These are phyloP conservation scores for Adansonia grandidieri DNA, from an alignment of 441 rosid species.

Conservation along the genomic window DNA sequence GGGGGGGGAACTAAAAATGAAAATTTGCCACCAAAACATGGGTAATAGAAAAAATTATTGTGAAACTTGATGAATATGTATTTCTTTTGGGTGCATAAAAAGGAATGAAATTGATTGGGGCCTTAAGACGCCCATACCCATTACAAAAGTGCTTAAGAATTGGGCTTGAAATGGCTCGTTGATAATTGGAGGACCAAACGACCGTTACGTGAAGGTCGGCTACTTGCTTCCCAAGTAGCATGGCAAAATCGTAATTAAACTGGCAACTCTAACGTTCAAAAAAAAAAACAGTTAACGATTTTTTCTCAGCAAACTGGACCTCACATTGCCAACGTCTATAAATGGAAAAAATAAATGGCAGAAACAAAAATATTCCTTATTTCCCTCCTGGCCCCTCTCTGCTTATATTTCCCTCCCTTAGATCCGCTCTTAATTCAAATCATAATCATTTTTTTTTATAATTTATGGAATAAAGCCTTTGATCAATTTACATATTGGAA, in stretches of 20 bases:
- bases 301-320: neutral
- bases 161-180: too few relatives aligned
- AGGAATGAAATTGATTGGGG: too few relatives aligned
- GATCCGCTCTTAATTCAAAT: conserved; percentile 12
- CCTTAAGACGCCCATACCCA: too few relatives aligned
- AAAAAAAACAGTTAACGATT: neutral
- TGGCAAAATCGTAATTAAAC: neutral
- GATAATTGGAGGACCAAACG: too few relatives aligned
- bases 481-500: conserved; percentile 13
- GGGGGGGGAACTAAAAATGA: too few relatives aligned
- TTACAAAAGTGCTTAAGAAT: too few relatives aligned
- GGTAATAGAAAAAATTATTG: too few relatives aligned
- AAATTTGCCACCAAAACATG: too few relatives aligned
- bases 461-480: neutral
- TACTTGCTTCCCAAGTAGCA: too few relatives aligned
- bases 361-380: neutral
- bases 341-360: neutral
- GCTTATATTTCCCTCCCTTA: conserved; percentile 6
- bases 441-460: neutral
- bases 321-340: neutral
- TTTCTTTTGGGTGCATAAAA: too few relatives aligned
- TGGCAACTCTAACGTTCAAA: neutral
- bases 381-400: neutral
- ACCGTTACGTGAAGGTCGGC: too few relatives aligned
- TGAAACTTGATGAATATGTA: too few relatives aligned